phyloP scores from a whole-genome alignment of 2,329 filamentous ascomycete genomes.

The Pseudopyricularia cyperi region DNA sequence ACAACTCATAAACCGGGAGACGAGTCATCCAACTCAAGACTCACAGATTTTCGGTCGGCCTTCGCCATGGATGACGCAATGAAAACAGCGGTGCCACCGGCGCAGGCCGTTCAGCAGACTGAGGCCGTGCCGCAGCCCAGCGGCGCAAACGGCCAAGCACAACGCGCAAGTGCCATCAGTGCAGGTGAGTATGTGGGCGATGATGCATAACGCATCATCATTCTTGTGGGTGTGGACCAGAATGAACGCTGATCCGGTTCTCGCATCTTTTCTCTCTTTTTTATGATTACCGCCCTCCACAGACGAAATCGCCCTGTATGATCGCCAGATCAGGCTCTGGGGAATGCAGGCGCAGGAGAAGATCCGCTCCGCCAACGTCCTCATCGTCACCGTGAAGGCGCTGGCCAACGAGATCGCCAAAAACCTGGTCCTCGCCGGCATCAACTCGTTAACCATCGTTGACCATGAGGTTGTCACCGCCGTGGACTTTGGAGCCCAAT shows the following conservation, averaged over 20 bases:
- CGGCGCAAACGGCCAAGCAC: slow-evolving; percentile 6
- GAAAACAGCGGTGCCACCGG: neutral
- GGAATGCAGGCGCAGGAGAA: slow-evolving; percentile 89
- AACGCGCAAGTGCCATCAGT: slow-evolving; percentile 14
- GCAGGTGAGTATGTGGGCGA: slow-evolving; percentile 11
- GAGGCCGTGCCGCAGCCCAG: neutral
- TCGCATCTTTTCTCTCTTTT: neutral
- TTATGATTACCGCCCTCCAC: neutral
- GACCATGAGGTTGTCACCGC: slow-evolving; percentile 66
- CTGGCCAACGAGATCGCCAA: slow-evolving; percentile 93
- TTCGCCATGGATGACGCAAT: neutral
- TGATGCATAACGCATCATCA: no score
- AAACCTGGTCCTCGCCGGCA: slow-evolving; percentile 88
- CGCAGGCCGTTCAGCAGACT: neutral
- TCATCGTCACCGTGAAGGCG: slow-evolving; percentile 77
- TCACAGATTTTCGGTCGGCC: no score
- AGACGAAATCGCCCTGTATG: slow-evolving; percentile 94
- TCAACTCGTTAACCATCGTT: slow-evolving; percentile 78
- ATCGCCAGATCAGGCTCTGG: slow-evolving; percentile 95
- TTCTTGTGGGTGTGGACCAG: no score
- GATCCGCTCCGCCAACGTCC: slow-evolving; percentile 78
- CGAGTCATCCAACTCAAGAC: no score
- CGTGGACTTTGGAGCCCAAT: slow-evolving; percentile 68
- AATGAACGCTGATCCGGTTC: neutral
- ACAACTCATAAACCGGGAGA: no score